Evolutionary conservation across 2,329 filamentous ascomycete genomes (phyloP).

Genomic region (Sporothrix brunneoviolacea): DNA sequence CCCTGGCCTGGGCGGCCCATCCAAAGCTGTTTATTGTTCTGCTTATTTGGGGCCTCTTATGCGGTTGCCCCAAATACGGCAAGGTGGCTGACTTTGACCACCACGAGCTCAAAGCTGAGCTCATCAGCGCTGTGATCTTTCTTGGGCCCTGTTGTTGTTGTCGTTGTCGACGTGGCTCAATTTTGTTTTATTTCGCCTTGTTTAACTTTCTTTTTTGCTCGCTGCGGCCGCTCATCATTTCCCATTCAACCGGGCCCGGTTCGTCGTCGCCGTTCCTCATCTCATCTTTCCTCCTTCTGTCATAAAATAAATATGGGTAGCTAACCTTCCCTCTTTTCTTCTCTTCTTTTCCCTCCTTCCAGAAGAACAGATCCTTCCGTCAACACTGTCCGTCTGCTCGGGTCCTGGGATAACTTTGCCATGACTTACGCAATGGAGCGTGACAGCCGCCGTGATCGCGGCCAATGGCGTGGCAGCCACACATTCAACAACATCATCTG

Average conservation of each 20-base stretch:
- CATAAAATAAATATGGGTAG: background rate
- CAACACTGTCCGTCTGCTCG: slow-evolving; percentile 70
- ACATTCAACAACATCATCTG: slow-evolving; percentile 79
- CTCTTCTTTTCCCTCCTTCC: slow-evolving; percentile 8
- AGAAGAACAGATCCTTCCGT: slow-evolving; percentile 56
- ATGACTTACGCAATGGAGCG: slow-evolving; percentile 73
- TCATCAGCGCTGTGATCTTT: background rate
- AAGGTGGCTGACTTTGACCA: background rate
- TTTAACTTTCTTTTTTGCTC: background rate
- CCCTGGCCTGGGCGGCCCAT: background rate
- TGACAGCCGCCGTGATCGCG: slow-evolving; percentile 65
- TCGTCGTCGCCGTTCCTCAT: background rate
- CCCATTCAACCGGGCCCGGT: background rate
- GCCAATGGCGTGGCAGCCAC: slow-evolving; percentile 83
- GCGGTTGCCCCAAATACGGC: slow-evolving; percentile 1
- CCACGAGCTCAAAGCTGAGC: background rate
- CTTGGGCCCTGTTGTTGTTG: background rate
- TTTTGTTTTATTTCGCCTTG: background rate
- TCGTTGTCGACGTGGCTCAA: background rate
- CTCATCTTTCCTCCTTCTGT: background rate
- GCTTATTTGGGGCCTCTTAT: background rate
- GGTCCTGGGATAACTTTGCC: slow-evolving; percentile 93
- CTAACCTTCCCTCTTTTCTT: slow-evolving; percentile 2
- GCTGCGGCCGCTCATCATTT: slow-evolving; percentile 9
- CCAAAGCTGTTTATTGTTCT: too few relatives aligned